phyloP scores from a whole-genome alignment of 768 basidiomycete genomes.

The Gloeostereum incarnatum region DNA sequence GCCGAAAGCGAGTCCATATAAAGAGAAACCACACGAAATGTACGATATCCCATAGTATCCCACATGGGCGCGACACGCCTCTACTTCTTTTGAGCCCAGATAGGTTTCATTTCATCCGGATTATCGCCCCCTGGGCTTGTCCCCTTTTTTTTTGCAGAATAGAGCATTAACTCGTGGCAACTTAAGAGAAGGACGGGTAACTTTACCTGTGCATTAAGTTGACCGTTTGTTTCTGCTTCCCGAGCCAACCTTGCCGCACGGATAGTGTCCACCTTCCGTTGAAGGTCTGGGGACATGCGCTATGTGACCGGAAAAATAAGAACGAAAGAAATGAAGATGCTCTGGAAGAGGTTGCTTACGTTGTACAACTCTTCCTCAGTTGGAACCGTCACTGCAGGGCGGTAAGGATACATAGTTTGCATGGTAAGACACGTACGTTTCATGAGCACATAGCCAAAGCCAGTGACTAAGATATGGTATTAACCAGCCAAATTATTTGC shows the following conservation, averaged over 20 bases:
- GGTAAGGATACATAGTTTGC: slow-evolving; percentile 1
- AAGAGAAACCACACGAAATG: too few relatives aligned
- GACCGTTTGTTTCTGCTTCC: slow-evolving; percentile 45
- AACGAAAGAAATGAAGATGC: neutral
- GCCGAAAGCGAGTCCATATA: too few relatives aligned
- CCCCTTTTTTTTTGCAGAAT: neutral
- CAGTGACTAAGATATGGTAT: slow-evolving; percentile 31
- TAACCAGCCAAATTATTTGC: neutral
- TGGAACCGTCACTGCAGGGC: slow-evolving; percentile 32
- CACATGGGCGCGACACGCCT: neutral
- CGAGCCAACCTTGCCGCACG: slow-evolving; percentile 40
- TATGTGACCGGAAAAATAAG: slow-evolving; percentile 12
- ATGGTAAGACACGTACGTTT: slow-evolving; percentile 29
- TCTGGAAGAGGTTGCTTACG: too few relatives aligned
- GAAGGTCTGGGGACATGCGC: slow-evolving; percentile 59
- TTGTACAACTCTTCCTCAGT: slow-evolving; percentile 46
- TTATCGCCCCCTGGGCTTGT: slow-evolving; percentile 16
- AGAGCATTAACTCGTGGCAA: neutral
- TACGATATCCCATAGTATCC: too few relatives aligned
- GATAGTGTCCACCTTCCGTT: slow-evolving; percentile 51
- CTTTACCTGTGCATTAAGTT: slow-evolving; percentile 44
- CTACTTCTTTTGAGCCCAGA: slow-evolving; percentile 28
- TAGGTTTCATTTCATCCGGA: slow-evolving; percentile 29
- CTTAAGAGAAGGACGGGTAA: slow-evolving; percentile 7
- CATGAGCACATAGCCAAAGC: slow-evolving; percentile 50